Evolutionary conservation across 2,329 filamentous ascomycete genomes (phyloP).

Genomic region (Huntiella bhutanensis): DNA sequence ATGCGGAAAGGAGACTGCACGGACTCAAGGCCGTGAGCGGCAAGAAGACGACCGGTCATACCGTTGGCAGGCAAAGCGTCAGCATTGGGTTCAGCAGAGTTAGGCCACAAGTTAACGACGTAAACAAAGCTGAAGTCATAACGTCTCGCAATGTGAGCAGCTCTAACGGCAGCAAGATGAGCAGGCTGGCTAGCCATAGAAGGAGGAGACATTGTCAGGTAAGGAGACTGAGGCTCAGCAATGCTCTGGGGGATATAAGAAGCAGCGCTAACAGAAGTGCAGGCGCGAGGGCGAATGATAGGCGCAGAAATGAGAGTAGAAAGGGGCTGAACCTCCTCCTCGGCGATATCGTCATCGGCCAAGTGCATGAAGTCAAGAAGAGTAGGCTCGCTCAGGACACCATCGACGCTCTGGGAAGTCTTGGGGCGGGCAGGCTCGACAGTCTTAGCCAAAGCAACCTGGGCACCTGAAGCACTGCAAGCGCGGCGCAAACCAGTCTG

Average conservation of each 20-base stretch:
- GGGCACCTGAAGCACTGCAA: slow-evolving; percentile 7
- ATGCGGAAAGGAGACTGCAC: slow-evolving; percentile 34
- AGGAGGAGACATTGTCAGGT: slow-evolving; percentile 28
- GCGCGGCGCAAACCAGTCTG: slow-evolving; percentile 3
- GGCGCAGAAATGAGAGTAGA: slow-evolving; percentile 1
- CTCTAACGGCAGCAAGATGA: slow-evolving; percentile 31
- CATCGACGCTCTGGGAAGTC: slow-evolving; percentile 8
- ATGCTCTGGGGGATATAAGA: too few species aligned
- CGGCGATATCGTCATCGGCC: slow-evolving; percentile 39
- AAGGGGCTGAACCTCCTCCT: slow-evolving; percentile 16
- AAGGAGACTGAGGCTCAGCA: slow-evolving; percentile 14
- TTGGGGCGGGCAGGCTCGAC: slow-evolving; percentile 2
- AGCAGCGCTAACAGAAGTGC: neutral
- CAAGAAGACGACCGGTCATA: slow-evolving; percentile 32
- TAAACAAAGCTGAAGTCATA: slow-evolving; percentile 41
- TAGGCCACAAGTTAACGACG: slow-evolving; percentile 39
- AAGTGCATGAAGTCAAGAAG: slow-evolving; percentile 34
- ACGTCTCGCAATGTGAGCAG: slow-evolving; percentile 33
- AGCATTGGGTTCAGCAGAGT: slow-evolving; percentile 11
- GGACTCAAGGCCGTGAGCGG: slow-evolving; percentile 33
- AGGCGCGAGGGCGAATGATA: slow-evolving; percentile 6
- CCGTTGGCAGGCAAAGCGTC: slow-evolving; percentile 12
- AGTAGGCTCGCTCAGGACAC: slow-evolving; percentile 29
- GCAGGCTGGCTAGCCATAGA: slow-evolving; percentile 23
- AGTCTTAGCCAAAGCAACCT: slow-evolving; percentile 2